A percentile compares a stretch with the other conserved stretches of the same genome.
phyloP scores from a whole-genome alignment of 371 early-diverging fungal genomes.

The Apophysomyces ossiformis region DNA sequence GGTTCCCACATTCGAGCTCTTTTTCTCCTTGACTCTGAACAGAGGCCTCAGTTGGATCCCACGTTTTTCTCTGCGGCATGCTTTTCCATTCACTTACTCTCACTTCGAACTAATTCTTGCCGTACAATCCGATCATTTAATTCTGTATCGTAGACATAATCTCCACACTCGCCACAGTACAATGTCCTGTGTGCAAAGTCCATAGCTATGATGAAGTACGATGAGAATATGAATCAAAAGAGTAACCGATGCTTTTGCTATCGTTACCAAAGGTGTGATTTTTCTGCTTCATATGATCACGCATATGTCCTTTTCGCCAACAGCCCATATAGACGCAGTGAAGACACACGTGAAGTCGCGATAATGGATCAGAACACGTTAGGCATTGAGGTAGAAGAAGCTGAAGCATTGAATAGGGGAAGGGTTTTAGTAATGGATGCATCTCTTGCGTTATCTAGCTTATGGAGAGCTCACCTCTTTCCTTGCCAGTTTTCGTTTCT shows the following conservation, averaged over 20 bases:
- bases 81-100: slow-evolving; percentile 11
- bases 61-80: too few relatives aligned
- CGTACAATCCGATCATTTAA: slow-evolving; percentile 63
- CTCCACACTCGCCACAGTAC: slow-evolving; percentile 81
- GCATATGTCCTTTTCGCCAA: slow-evolving; percentile 69
- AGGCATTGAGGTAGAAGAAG: slow-evolving; percentile 74
- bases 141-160: slow-evolving; percentile 86
- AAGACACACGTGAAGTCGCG: slow-evolving; percentile 82
- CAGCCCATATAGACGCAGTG: slow-evolving; percentile 73
- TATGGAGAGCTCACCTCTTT: slow-evolving; percentile 13
- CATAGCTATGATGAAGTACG: slow-evolving; percentile 26
- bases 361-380: slow-evolving; percentile 64
- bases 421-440: neutral
- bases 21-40: slow-evolving; percentile 32
- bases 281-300: slow-evolving; percentile 60
- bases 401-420: slow-evolving; percentile 25
- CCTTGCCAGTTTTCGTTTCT: slow-evolving; percentile 25
- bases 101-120: slow-evolving; percentile 52
- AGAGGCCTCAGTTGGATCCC: too few relatives aligned
- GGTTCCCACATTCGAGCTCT: slow-evolving; percentile 41
- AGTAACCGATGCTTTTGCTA: neutral
- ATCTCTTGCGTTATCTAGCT: slow-evolving; percentile 17
- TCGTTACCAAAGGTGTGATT: slow-evolving; percentile 69
- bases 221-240: neutral
- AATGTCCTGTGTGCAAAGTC: slow-evolving; percentile 62